phyloP scores from a whole-genome alignment of 1,284 basidiomycete species.

The Fomitiporia mediterranea region DNA sequence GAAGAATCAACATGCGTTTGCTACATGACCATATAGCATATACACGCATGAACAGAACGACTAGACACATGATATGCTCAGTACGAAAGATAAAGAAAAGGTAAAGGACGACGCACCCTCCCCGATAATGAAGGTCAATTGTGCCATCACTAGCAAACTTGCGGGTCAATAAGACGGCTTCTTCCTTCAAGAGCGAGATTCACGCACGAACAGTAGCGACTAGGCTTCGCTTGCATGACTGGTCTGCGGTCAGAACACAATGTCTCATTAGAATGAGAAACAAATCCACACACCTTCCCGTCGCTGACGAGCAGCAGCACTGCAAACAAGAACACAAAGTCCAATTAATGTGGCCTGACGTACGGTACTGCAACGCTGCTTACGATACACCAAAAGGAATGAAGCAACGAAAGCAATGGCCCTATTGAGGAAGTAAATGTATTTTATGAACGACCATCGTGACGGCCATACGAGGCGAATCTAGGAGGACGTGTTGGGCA shows the following conservation, averaged over 20 bases:
- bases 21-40: constrained; percentile 15
- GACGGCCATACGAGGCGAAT: constrained; percentile 13
- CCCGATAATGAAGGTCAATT: constrained; percentile 9
- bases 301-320: constrained; percentile 2
- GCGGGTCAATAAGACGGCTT: too few species aligned
- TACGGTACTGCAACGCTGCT: background rate
- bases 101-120: background rate
- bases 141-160: background rate
- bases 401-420: constrained; percentile 2
- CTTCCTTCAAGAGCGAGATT: background rate
- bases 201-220: constrained; percentile 1
- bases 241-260: too few species aligned
- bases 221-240: constrained; percentile 6
- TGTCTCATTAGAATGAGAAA: too few species aligned
- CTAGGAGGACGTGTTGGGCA: background rate
- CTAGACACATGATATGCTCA: constrained; percentile 1
- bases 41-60: constrained; percentile 17
- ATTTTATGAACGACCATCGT: constrained; percentile 7
- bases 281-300: background rate
- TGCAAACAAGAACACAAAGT: too few species aligned
- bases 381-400: background rate
- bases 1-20: constrained; percentile 3
- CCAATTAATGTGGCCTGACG: too few species aligned
- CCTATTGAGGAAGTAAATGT: constrained; percentile 12
- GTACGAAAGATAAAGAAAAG: background rate